A percentile compares a stretch with the other conserved stretches of the same genome.
These are phyloP conservation scores for Saccharomycopsis javanensis DNA, from an alignment of 805 yeast species.

Conservation along the genomic window DNA sequence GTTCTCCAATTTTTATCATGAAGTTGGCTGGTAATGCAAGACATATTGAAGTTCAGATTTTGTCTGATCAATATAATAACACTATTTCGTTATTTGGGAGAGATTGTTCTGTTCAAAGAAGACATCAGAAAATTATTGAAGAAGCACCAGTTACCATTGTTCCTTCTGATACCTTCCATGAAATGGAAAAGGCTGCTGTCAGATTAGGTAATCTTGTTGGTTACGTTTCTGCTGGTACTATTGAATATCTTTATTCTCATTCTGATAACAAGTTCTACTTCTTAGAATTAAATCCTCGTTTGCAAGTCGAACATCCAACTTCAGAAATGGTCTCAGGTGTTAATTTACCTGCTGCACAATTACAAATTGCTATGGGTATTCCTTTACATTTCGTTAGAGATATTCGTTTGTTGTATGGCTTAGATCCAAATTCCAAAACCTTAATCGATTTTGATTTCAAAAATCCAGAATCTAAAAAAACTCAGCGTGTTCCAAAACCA, in stretches of 20 bases:
- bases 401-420: conserved; percentile 87
- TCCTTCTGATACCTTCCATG: conserved; percentile 67
- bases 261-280: conserved; percentile 92
- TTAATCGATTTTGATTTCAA: conserved; percentile 86
- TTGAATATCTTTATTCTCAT: conserved; percentile 91
- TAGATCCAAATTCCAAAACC: conserved; percentile 87
- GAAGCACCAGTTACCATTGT: conserved; percentile 99
- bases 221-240: conserved; percentile 98
- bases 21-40: conserved; percentile 95
- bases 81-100: conserved; percentile 96
- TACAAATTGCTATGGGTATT: conserved; percentile 99
- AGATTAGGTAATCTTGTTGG: conserved; percentile 95
- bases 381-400: conserved; percentile 93
- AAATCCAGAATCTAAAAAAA: conserved; percentile 54
- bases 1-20: conserved; percentile 98
- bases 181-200: conserved; percentile 96
- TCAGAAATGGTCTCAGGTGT: conserved; percentile 99
- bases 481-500: conserved; percentile 89
- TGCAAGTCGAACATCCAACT: conserved; percentile 99
- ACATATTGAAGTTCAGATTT: conserved; percentile 93
- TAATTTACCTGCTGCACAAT: conserved; percentile 95
- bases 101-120: conserved; percentile 98
- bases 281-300: conserved; percentile 93
- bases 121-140: conserved; percentile 98
- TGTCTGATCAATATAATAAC: conserved; percentile 97